Evolutionary conservation across 768 basidiomycete species (phyloP).

Genomic region (Piloderma croceum): DNA sequence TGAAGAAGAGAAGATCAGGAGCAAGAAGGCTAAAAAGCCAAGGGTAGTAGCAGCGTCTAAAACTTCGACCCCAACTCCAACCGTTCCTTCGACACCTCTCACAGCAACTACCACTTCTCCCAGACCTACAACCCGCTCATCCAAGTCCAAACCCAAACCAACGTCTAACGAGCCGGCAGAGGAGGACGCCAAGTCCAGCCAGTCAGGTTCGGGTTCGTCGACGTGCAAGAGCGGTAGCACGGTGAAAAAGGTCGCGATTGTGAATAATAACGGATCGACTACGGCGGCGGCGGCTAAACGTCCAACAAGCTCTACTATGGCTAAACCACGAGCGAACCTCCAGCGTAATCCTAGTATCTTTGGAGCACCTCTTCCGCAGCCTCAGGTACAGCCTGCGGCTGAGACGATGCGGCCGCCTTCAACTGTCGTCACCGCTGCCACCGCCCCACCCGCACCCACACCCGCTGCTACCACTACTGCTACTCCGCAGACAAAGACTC

Average conservation of each 20-base stretch:
- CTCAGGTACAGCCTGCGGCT: constrained; percentile 29
- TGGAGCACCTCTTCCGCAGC: constrained; percentile 55
- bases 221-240: constrained; percentile 6
- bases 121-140: constrained; percentile 16
- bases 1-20: constrained; percentile 67
- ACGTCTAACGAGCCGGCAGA: constrained; percentile 11
- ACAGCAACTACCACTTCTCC: constrained; percentile 9
- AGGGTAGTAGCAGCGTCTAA: no score
- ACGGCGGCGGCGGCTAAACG: background rate
- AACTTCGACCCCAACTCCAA: constrained; percentile 26
- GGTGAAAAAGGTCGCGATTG: constrained; percentile 15
- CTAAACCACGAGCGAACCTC: constrained; percentile 15
- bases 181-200: constrained; percentile 15
- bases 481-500: constrained; percentile 35
- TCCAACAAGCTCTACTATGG: background rate
- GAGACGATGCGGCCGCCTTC: constrained; percentile 7
- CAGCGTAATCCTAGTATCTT: constrained; percentile 62
- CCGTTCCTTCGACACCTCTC: constrained; percentile 17
- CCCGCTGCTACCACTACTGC: no score
- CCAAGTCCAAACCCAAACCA: constrained; percentile 9
- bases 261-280: constrained; percentile 6
- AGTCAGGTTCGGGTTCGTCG: background rate
- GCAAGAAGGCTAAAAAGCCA: constrained; percentile 57
- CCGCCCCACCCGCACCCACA: no score
- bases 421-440: constrained; percentile 5